Conservation (phyloP, 2,329 filamentous ascomycete genomes). For the Canariomyces notabilis region DNA sequence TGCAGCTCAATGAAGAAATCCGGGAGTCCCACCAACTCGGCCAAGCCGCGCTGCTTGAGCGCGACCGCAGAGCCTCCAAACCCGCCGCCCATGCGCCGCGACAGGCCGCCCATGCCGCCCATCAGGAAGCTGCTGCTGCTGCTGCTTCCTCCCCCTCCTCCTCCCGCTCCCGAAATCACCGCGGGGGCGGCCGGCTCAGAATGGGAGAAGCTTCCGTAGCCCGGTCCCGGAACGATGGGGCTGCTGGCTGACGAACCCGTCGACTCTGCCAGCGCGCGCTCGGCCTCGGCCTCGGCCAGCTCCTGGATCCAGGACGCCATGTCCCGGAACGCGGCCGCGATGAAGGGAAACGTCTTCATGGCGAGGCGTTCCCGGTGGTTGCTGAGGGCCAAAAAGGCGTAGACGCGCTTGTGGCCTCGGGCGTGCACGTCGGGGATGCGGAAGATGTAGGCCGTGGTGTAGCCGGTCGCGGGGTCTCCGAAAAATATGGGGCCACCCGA, state of each 20-base stretch:
- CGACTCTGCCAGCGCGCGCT: constrained; percentile 44
- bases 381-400: constrained; percentile 61
- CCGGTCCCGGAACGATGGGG: constrained; percentile 36
- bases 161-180: constrained; percentile 27
- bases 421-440: constrained; percentile 64
- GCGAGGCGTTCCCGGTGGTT: constrained; percentile 60
- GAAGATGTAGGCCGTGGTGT: constrained; percentile 67
- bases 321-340: constrained; percentile 58
- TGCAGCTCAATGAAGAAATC: constrained; percentile 67
- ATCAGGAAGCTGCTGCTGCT: constrained; percentile 53
- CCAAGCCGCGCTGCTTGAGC: constrained; percentile 55
- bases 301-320: constrained; percentile 62
- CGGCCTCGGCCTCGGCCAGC: constrained; percentile 58
- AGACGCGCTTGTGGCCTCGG: constrained; percentile 63
- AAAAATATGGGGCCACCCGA: constrained; percentile 66
- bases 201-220: constrained; percentile 36
- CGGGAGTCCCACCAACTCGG: constrained; percentile 60
- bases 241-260: constrained; percentile 32
- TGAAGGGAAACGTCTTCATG: constrained; percentile 61
- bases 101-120: constrained; percentile 49
- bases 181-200: constrained; percentile 20
- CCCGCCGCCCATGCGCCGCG: constrained; percentile 52
- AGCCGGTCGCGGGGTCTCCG: constrained; percentile 59
- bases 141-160: too few relatives aligned
- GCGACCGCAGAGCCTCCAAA: constrained; percentile 50